A percentile compares a stretch with the other conserved stretches of the same genome.
Evolutionary conservation across 2,329 filamentous ascomycete genomes (phyloP).

Genomic region (Ascocoryne sarcoides): DNA sequence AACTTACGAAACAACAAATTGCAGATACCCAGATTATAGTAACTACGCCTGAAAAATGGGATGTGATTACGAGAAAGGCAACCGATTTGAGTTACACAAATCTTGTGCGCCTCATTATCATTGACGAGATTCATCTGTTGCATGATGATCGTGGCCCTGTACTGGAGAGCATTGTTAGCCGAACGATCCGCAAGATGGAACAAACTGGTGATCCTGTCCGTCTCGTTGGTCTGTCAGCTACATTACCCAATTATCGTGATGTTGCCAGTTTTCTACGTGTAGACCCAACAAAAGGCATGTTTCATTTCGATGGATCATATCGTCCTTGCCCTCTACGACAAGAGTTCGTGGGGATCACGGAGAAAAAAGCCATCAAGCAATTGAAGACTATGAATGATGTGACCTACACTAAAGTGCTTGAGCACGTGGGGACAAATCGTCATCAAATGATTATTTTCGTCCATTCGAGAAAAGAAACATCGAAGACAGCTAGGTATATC

Average conservation of each 20-base stretch:
- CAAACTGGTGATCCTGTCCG: constrained; percentile 91
- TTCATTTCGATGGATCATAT: constrained; percentile 93
- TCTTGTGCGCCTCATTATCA: constrained; percentile 90
- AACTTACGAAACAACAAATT: constrained; percentile 97
- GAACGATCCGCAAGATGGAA: constrained; percentile 86
- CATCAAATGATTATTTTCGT: constrained; percentile 99
- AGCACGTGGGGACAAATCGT: constrained; percentile 84
- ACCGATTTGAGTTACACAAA: constrained; percentile 96
- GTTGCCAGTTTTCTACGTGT: constrained; percentile 93
- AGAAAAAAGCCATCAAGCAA: constrained; percentile 98
- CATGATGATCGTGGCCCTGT: constrained; percentile 97
- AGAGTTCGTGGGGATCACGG: constrained; percentile 94
- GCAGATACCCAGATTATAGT: constrained; percentile 97
- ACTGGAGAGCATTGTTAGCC: constrained; percentile 89
- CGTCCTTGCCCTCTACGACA: constrained; percentile 90
- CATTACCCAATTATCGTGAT: constrained; percentile 91
- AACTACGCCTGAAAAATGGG: constrained; percentile 97
- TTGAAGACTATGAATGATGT: constrained; percentile 99
- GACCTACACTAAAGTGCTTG: constrained; percentile 93
- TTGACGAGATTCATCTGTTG: constrained; percentile 95
- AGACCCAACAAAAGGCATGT: constrained; percentile 75
- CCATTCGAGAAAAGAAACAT: constrained; percentile 95
- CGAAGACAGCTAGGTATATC: constrained; percentile 93
- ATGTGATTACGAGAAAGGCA: constrained; percentile 96
- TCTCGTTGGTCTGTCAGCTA: constrained; percentile 86